phyloP scores from a whole-genome alignment of 257 asterid species.

The Scutellaria galericulata region DNA sequence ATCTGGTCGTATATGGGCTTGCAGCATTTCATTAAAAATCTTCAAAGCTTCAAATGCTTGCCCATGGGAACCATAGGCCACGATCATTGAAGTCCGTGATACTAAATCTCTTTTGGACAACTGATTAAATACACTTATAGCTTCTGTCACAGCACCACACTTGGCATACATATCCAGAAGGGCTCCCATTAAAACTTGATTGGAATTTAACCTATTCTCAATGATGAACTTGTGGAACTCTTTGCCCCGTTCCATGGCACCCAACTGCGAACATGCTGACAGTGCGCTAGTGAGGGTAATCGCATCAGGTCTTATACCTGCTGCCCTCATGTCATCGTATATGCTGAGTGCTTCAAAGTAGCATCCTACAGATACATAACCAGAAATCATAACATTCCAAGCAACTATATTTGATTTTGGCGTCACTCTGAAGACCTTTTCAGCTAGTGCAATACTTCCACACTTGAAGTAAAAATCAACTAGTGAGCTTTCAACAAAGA shows the following conservation, averaged over 20 bases:
- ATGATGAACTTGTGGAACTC: slow-evolving; percentile 55
- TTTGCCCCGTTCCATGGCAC: slow-evolving; percentile 70
- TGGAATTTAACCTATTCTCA: slow-evolving; percentile 49
- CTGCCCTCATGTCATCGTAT: slow-evolving; percentile 56
- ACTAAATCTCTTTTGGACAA: slow-evolving; percentile 62
- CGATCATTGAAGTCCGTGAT: slow-evolving; percentile 84
- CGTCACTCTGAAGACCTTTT: slow-evolving; percentile 47
- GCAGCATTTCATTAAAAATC: slow-evolving; percentile 63
- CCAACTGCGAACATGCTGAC: slow-evolving; percentile 75
- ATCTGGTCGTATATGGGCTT: slow-evolving; percentile 56
- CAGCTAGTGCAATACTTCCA: slow-evolving; percentile 50
- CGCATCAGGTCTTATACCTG: slow-evolving; percentile 58
- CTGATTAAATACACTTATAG: slow-evolving; percentile 56
- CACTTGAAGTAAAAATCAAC: slow-evolving; percentile 79
- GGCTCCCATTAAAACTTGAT: slow-evolving; percentile 72
- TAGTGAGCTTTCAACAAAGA: slow-evolving; percentile 56
- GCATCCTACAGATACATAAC: slow-evolving; percentile 70
- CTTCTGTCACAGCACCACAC: slow-evolving; percentile 77
- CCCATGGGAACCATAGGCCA: slow-evolving; percentile 80
- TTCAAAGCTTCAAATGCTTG: slow-evolving; percentile 64
- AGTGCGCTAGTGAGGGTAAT: slow-evolving; percentile 68
- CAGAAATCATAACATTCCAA: slow-evolving; percentile 88
- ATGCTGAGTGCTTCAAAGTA: slow-evolving; percentile 69
- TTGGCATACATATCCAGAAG: slow-evolving; percentile 87
- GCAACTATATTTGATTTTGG: slow-evolving; percentile 51